phyloP scores from a whole-genome alignment of 148 eudicot species.

The Heliamphora exappendiculata region DNA sequence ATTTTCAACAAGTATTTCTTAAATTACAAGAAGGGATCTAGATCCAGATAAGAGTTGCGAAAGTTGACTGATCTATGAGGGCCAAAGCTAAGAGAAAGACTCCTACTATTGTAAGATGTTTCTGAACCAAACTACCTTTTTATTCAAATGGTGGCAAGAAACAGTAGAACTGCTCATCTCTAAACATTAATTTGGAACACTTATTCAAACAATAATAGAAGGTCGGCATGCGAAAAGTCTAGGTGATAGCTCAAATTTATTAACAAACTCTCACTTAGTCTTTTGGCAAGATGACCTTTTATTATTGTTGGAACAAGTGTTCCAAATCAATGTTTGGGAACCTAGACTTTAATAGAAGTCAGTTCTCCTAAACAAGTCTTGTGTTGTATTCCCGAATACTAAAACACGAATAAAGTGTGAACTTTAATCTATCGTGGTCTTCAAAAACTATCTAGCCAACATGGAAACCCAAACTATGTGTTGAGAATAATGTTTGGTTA shows the following conservation, averaged over 20 bases:
- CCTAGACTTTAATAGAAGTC: no score
- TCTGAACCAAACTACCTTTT: constrained; percentile 29
- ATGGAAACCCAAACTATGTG: no score
- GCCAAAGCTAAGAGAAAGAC: no score
- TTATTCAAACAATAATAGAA: constrained; percentile 24
- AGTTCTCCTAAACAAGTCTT: no score
- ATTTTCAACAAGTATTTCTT: constrained; percentile 70
- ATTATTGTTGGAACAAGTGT: constrained; percentile 21
- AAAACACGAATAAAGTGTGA: no score
- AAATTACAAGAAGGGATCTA: constrained; percentile 45
- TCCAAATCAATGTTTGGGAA: constrained; percentile 39
- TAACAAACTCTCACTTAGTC: constrained; percentile 62
- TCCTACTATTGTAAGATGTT: constrained; percentile 29
- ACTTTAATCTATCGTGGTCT: no score
- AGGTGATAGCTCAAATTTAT: constrained; percentile 57
- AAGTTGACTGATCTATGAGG: constrained; percentile 32
- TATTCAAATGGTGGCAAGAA: constrained; percentile 22
- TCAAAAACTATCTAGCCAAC: no score
- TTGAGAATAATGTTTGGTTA: no score
- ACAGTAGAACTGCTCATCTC: constrained; percentile 35
- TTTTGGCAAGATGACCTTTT: constrained; percentile 41
- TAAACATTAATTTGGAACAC: constrained; percentile 32
- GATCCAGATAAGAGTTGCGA: constrained; percentile 42
- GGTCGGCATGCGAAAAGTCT: constrained; percentile 51
- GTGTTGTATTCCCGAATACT: no score